Percentiles rank a stretch among this genome's conserved stretches.
Evolutionary conservation across 2,329 filamentous ascomycete species (phyloP).

Genomic region (Ceratocystis albifundus): DNA sequence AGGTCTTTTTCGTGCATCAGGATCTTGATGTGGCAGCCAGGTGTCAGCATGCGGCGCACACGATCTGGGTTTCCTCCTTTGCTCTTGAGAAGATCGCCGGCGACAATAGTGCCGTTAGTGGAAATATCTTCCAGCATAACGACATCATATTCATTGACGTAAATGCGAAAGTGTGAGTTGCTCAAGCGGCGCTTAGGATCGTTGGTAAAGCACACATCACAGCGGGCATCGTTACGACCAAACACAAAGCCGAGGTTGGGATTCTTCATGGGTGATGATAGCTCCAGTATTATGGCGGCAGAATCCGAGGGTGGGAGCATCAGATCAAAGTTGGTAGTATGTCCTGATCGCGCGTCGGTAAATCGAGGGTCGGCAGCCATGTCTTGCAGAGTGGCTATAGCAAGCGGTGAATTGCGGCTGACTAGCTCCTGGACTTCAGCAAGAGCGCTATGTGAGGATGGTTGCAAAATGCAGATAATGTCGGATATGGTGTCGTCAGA

Average conservation of each 20-base stretch:
- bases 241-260: slow-evolving; percentile 68
- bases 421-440: slow-evolving; percentile 51
- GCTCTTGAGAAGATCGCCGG: slow-evolving; percentile 51
- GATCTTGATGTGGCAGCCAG: slow-evolving; percentile 63
- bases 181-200: slow-evolving; percentile 66
- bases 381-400: slow-evolving; percentile 38
- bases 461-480: slow-evolving; percentile 79
- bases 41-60: slow-evolving; percentile 52
- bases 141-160: slow-evolving; percentile 70
- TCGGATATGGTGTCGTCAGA: slow-evolving; percentile 73
- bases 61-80: slow-evolving; percentile 31
- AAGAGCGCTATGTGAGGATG: slow-evolving; percentile 60
- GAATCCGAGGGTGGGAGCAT: slow-evolving; percentile 38
- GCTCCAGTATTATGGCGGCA: slow-evolving; percentile 61
- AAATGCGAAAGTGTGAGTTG: slow-evolving; percentile 94
- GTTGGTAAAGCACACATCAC: slow-evolving; percentile 58
- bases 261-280: slow-evolving; percentile 62
- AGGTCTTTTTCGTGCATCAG: slow-evolving; percentile 39
- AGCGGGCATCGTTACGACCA: slow-evolving; percentile 59
- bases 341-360: slow-evolving; percentile 42
- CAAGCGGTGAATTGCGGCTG: slow-evolving; percentile 37
- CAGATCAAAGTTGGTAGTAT: slow-evolving; percentile 41
- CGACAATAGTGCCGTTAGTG: slow-evolving; percentile 89
- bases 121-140: slow-evolving; percentile 90
- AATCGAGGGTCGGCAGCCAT: slow-evolving; percentile 38